Conservation (phyloP, 306 rosid species). For the Quillaja saponaria region DNA sequence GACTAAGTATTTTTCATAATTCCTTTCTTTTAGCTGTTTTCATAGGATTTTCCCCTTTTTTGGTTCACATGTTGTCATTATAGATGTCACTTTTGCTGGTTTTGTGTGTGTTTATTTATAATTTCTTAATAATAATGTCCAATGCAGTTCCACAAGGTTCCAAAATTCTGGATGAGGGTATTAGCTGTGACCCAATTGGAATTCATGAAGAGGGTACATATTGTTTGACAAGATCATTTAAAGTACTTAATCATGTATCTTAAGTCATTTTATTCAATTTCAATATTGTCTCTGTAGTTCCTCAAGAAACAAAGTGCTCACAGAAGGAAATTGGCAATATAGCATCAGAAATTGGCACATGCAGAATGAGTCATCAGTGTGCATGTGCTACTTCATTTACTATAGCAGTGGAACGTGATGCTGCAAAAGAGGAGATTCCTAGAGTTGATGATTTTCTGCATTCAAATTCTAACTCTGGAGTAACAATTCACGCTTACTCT, state of each 20-base stretch:
- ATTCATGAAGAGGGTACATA: conserved; percentile 44
- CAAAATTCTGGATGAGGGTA: conserved; percentile 9
- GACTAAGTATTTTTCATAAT: too few relatives aligned
- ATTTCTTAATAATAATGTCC: not conserved
- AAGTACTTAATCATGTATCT: conserved; percentile 3
- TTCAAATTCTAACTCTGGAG: conserved; percentile 38
- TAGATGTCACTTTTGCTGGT: not conserved
- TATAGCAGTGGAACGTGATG: not conserved
- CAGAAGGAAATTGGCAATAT: conserved; percentile 20
- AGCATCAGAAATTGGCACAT: conserved; percentile 28
- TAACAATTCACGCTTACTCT: conserved; percentile 29
- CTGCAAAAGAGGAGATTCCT: conserved; percentile 30
- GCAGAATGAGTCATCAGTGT: conserved; percentile 11
- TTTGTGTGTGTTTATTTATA: not conserved
- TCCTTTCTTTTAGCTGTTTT: too few relatives aligned
- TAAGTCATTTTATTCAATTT: conserved; percentile 13
- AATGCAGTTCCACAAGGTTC: conserved; percentile 35
- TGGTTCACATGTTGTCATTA: too few relatives aligned
- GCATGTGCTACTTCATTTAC: conserved; percentile 13
- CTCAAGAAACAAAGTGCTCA: conserved; percentile 19
- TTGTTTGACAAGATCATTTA: conserved; percentile 15
- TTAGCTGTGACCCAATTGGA: conserved; percentile 38
- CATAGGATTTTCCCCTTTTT: too few relatives aligned
- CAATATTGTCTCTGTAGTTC: conserved; percentile 12
- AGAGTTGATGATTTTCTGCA: conserved; percentile 23